A percentile compares a stretch with the other conserved stretches of the same genome.
Evolutionary conservation across 805 yeast genomes (phyloP).

Genomic region (Cyberlindnera amylophila): DNA sequence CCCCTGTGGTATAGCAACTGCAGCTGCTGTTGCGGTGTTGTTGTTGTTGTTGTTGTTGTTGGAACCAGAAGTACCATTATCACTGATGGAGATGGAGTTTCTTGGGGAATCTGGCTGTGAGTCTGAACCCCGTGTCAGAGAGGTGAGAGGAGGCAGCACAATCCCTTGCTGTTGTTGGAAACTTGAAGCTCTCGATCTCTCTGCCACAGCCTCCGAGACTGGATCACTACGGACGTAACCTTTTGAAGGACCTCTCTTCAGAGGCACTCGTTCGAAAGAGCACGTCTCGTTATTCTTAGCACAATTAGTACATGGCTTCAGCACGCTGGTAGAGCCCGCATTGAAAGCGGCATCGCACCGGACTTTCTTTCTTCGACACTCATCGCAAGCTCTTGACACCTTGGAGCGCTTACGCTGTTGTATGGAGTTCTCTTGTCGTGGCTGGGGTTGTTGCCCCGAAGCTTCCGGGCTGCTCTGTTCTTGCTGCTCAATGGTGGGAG

Average conservation of each 20-base stretch:
- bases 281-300: slow-evolving; percentile 56
- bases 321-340: slow-evolving; percentile 41
- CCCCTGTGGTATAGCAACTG: slow-evolving; percentile 20
- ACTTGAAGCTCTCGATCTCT: slow-evolving; percentile 18
- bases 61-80: too few relatives aligned
- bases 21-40: background rate
- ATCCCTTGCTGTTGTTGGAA: slow-evolving; percentile 14
- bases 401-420: slow-evolving; percentile 55
- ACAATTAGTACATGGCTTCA: slow-evolving; percentile 60
- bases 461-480: background rate
- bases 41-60: slow-evolving; percentile 3
- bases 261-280: slow-evolving; percentile 64
- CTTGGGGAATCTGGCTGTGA: slow-evolving; percentile 11
- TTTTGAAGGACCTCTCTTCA: slow-evolving; percentile 77
- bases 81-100: slow-evolving; percentile 1
- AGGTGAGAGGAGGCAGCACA: slow-evolving; percentile 20
- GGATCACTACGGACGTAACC: slow-evolving; percentile 43
- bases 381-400: slow-evolving; percentile 79
- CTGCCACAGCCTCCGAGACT: slow-evolving; percentile 10
- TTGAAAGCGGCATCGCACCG: slow-evolving; percentile 62
- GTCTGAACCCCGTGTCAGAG: slow-evolving; percentile 11
- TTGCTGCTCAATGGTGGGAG: background rate
- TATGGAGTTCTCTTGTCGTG: slow-evolving; percentile 2
- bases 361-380: slow-evolving; percentile 70
- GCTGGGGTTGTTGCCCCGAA: background rate